A percentile compares a stretch with the other conserved stretches of the same genome.
Evolutionary conservation across 345 rosid genomes (phyloP).

Genomic region (Laguncularia racemosa): DNA sequence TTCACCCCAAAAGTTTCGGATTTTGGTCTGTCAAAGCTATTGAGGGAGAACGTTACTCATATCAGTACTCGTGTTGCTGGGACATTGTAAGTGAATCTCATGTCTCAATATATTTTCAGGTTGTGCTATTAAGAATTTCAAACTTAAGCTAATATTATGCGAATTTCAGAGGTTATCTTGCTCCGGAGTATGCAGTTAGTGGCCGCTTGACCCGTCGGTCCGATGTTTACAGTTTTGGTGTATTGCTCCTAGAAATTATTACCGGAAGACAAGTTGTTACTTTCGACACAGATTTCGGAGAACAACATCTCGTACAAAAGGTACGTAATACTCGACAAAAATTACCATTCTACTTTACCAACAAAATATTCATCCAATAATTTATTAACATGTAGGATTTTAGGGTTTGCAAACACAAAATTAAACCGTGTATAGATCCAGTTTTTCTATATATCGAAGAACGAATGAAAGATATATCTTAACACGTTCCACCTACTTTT

Average conservation of each 20-base stretch:
- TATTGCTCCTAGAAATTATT: constrained; percentile 42
- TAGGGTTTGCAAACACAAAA: no score
- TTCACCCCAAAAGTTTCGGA: constrained; percentile 52
- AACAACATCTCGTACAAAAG: constrained; percentile 48
- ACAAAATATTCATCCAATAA: no score
- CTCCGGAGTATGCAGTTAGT: constrained; percentile 48
- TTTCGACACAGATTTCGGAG: constrained; percentile 41
- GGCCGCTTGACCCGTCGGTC: constrained; percentile 46
- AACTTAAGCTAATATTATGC: constrained; percentile 3
- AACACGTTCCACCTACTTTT: no score
- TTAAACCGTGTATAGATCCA: no score
- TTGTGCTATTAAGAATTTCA: no score
- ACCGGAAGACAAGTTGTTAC: constrained; percentile 33
- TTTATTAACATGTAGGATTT: no score
- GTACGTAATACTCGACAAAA: constrained; percentile 12
- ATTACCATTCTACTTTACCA: neutral
- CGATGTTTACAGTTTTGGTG: constrained; percentile 58
- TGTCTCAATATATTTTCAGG: no score
- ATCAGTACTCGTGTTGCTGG: constrained; percentile 56
- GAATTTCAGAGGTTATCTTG: constrained; percentile 41
- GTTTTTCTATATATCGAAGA: no score
- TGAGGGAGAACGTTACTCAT: constrained; percentile 31
- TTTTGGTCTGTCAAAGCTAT: constrained; percentile 49
- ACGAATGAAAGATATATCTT: no score
- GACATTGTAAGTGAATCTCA: constrained; percentile 33